Conservation (phyloP, 352 stramenopile genomes). For the Globisporangium barbulae region DNA sequence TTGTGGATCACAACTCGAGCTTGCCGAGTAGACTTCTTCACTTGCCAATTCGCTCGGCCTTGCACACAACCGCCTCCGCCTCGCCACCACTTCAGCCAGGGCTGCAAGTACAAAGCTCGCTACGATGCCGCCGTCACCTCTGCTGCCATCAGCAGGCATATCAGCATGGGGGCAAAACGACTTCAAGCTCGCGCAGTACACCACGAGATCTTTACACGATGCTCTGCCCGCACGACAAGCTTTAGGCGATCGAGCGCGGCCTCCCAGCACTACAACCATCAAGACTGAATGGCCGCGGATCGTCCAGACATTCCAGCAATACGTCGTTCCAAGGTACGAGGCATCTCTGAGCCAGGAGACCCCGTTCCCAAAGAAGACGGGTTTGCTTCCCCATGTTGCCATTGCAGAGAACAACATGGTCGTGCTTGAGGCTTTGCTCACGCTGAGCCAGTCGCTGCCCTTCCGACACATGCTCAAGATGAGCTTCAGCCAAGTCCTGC, state of each 20-base stretch:
- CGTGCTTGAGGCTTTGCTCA: slow-evolving; percentile 2
- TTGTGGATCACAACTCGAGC: not conserved
- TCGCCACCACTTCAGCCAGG: no score
- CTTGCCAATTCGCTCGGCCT: not conserved
- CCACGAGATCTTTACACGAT: no score
- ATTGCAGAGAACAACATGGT: slow-evolving; percentile 2
- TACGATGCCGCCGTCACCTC: not conserved
- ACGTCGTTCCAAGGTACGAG: slow-evolving; percentile 3
- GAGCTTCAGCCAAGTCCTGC: not conserved
- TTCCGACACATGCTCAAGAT: not conserved
- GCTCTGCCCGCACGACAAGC: not conserved
- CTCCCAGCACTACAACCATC: not conserved
- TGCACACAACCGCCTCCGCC: no score
- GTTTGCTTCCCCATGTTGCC: not conserved
- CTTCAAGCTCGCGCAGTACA: not conserved
- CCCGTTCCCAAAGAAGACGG: not conserved
- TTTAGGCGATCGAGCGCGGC: not conserved
- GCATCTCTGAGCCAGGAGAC: not conserved
- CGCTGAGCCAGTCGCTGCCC: not conserved
- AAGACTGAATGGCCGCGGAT: not conserved
- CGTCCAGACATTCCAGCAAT: not conserved
- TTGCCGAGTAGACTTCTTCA: not conserved
- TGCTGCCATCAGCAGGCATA: not conserved
- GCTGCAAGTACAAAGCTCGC: no score
- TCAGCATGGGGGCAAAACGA: not conserved